These are phyloP conservation scores for Axilococcus clingmanii DNA, from an alignment of 139 green algal species.

Conservation along the genomic window DNA sequence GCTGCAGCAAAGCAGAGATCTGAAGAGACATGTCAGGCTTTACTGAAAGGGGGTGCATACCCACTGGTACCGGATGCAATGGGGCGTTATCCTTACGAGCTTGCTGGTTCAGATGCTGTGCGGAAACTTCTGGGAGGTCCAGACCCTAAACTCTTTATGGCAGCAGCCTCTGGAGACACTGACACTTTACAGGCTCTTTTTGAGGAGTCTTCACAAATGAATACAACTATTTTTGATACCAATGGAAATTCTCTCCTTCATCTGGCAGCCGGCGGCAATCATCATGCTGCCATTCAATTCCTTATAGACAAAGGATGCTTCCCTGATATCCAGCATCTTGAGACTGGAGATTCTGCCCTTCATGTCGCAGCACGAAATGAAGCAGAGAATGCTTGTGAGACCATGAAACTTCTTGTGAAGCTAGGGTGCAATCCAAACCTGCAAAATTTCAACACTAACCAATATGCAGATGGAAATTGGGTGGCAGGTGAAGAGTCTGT, in stretches of 20 bases:
- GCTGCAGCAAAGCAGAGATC: not conserved
- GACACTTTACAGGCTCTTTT: not conserved
- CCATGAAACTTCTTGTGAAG: not conserved
- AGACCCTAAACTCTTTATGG: not conserved
- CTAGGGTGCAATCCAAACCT: not conserved
- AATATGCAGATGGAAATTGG: not conserved
- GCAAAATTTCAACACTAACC: not conserved
- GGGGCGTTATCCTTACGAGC: not conserved
- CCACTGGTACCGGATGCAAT: not conserved
- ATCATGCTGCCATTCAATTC: not conserved
- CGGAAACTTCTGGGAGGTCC: not conserved
- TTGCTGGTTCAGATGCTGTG: not conserved
- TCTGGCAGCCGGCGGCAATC: not conserved
- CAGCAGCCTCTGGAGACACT: not conserved
- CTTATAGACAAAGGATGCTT: not conserved
- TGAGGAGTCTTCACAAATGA: not conserved
- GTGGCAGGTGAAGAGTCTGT: not conserved
- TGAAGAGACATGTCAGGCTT: not conserved
- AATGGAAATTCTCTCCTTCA: not conserved
- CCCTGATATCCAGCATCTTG: not conserved
- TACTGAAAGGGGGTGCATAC: not conserved
- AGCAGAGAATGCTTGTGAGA: not conserved
- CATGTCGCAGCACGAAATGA: not conserved
- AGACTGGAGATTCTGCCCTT: not conserved
- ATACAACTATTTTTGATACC: not conserved